A percentile compares a stretch with the other conserved stretches of the same genome.
Conservation (phyloP, 768 basidiomycete genomes). For the Pholiota conissans region DNA sequence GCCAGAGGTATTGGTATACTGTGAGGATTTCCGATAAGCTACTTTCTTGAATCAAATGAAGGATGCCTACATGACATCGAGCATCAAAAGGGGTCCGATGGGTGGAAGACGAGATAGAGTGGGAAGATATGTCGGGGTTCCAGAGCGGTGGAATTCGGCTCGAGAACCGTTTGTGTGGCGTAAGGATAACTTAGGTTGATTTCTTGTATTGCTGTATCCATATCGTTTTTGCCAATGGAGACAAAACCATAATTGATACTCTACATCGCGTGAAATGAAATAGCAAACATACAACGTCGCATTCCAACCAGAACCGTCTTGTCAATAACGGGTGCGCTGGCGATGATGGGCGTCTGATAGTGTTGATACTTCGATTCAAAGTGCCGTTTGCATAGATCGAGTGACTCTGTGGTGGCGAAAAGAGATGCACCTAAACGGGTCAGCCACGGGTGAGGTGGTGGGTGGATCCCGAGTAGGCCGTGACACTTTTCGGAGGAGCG, state of each 20-base stretch:
- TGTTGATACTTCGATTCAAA: background rate
- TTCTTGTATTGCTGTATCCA: background rate
- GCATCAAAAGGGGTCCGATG: background rate
- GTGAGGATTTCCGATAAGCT: background rate
- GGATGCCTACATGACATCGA: background rate
- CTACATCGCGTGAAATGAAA: background rate
- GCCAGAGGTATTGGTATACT: background rate
- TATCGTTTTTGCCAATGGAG: background rate
- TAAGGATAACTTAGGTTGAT: background rate
- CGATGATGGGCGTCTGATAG: background rate
- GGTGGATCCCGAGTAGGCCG: background rate
- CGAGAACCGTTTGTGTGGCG: background rate
- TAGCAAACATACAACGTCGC: background rate
- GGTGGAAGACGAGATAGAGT: background rate
- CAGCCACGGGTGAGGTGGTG: background rate
- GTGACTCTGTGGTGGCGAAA: background rate
- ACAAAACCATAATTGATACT: background rate
- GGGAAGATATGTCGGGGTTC: background rate
- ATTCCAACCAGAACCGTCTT: background rate
- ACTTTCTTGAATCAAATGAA: background rate
- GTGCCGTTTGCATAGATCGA: background rate
- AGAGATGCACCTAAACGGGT: background rate
- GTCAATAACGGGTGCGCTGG: background rate
- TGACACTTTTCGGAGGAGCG: background rate
- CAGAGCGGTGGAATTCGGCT: background rate